Percentiles rank a stretch among this genome's conserved stretches.
Conservation (phyloP, 1,139 yeast genomes). For the Geotrichum candidum region DNA sequence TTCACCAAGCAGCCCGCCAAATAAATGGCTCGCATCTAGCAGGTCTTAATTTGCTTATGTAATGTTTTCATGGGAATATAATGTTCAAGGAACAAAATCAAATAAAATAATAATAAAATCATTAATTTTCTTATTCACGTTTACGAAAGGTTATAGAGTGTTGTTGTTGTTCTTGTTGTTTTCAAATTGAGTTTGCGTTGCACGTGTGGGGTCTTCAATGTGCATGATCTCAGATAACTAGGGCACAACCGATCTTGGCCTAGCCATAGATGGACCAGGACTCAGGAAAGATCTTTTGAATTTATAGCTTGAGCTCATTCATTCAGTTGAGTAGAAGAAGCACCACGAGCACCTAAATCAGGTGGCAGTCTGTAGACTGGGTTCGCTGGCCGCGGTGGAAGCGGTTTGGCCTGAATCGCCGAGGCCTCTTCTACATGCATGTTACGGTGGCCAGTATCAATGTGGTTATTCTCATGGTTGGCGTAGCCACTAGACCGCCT, state of each 20-base stretch:
- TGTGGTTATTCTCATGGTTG: neutral
- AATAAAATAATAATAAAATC: neutral
- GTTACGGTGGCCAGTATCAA: neutral
- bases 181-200: neutral
- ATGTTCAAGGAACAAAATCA: neutral
- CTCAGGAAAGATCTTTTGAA: neutral
- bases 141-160: neutral
- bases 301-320: neutral
- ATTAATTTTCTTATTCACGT: neutral
- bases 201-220: neutral
- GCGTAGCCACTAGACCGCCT: neutral
- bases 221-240: neutral
- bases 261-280: too few relatives aligned
- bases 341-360: neutral
- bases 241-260: too few relatives aligned
- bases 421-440: neutral
- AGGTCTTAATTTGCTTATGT: neutral
- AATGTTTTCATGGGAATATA: neutral
- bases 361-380: neutral
- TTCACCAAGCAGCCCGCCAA: slow-evolving; percentile 32
- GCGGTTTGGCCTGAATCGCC: neutral
- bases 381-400: neutral
- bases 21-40: neutral
- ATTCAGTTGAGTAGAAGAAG: neutral
- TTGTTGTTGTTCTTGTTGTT: neutral